Conservation (phyloP, 306 rosid species). For the Vicia faba region DNA sequence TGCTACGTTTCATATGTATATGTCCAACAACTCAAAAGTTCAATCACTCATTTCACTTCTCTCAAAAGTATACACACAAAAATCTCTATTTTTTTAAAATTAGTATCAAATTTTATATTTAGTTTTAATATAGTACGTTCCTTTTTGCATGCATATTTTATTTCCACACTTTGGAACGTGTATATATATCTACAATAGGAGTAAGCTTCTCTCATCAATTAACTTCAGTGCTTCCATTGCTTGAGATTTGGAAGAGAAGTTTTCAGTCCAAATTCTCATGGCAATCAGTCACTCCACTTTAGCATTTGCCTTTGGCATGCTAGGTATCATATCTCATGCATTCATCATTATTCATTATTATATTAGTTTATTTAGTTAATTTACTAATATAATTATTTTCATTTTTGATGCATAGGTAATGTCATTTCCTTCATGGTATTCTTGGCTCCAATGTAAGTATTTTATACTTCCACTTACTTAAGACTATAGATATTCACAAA, state of each 20-base stretch:
- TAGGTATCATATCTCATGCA: conserved; percentile 49
- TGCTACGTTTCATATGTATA: not conserved
- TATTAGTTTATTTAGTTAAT: too few relatives aligned
- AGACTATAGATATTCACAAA: not conserved
- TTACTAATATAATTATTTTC: not conserved
- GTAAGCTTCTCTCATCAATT: not conserved
- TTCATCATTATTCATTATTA: too few relatives aligned
- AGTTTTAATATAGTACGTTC: not conserved
- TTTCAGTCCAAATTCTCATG: conserved; percentile 30
- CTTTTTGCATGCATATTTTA: not conserved
- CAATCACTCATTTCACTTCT: too few relatives aligned
- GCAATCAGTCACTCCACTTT: conserved; percentile 44
- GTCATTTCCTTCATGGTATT: conserved; percentile 79
- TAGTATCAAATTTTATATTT: not conserved
- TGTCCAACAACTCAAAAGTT: not conserved
- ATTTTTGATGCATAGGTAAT: conserved; percentile 58
- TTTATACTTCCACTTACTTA: not conserved
- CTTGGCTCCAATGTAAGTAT: conserved; percentile 87
- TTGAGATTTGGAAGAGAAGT: not conserved
- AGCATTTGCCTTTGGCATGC: conserved; percentile 73
- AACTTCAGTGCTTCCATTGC: not conserved
- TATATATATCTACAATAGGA: not conserved
- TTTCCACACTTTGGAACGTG: not conserved
- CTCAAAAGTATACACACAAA: too few relatives aligned
- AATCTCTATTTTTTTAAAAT: not conserved